Percentiles rank a stretch among this genome's conserved stretches.
Evolutionary conservation across 805 yeast genomes (phyloP).

Genomic region (Yamadazyma akitaensis): DNA sequence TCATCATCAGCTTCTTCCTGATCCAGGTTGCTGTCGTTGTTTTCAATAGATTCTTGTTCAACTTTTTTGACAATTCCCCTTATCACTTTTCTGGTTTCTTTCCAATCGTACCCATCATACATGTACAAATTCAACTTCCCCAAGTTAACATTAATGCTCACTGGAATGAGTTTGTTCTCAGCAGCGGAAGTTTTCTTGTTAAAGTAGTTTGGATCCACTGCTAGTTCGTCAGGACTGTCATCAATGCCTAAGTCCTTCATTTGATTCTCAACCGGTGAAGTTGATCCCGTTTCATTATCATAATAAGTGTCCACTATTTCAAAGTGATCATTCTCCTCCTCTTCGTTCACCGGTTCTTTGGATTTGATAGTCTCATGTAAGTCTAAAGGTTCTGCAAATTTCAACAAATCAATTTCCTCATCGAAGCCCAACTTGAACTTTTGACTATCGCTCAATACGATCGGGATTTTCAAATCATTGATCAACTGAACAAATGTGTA

Average conservation of each 20-base stretch:
- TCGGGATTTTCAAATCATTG: slow-evolving; percentile 69
- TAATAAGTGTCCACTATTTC: slow-evolving; percentile 22
- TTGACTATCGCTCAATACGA: slow-evolving; percentile 55
- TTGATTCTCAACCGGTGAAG: background rate
- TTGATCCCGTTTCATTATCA: background rate
- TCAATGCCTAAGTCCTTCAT: background rate
- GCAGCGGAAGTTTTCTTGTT: background rate
- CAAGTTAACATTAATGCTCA: slow-evolving; percentile 28
- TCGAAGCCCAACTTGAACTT: slow-evolving; percentile 47
- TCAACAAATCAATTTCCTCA: slow-evolving; percentile 36
- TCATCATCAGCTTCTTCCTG: slow-evolving; percentile 12
- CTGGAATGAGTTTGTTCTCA: slow-evolving; percentile 10
- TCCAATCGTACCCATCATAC: slow-evolving; percentile 94
- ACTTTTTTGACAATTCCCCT: slow-evolving; percentile 61
- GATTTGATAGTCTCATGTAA: slow-evolving; percentile 13
- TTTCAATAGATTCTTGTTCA: slow-evolving; percentile 29
- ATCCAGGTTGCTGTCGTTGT: slow-evolving; percentile 8
- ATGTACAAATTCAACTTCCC: slow-evolving; percentile 46
- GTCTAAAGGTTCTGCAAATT: slow-evolving; percentile 37
- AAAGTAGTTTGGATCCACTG: slow-evolving; percentile 10
- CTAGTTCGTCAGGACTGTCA: background rate
- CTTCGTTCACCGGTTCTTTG: background rate
- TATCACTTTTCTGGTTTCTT: slow-evolving; percentile 65
- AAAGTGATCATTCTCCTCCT: background rate
- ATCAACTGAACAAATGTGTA: slow-evolving; percentile 65